Conservation (phyloP, 2,329 filamentous ascomycete genomes). For the Aspergillus sp. region DNA sequence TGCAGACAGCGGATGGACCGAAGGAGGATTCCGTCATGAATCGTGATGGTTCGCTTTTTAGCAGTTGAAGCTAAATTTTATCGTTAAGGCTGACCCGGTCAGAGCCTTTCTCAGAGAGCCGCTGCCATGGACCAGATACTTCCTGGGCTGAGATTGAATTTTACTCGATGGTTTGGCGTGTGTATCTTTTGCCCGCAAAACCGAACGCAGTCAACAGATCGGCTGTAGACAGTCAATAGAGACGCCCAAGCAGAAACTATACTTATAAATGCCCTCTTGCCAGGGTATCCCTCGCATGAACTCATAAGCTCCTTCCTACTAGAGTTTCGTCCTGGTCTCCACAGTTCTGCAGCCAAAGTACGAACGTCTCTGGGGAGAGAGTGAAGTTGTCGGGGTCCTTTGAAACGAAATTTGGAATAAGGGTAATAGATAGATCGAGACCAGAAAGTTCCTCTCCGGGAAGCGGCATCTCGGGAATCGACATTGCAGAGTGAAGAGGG, state of each 20-base stretch:
- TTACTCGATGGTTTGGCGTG: no score
- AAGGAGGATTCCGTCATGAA: not conserved
- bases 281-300: not conserved
- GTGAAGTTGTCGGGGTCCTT: not conserved
- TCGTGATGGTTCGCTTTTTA: no score
- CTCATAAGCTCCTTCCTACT: not conserved
- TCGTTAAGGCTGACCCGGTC: no score
- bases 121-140: no score
- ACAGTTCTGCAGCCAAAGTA: not conserved
- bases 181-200: no score
- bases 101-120: no score
- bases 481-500: not conserved
- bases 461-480: not conserved
- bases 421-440: not conserved
- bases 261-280: not conserved
- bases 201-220: no score
- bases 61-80: no score
- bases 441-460: not conserved
- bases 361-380: not conserved
- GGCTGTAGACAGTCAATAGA: no score
- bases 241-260: not conserved
- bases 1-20: not conserved
- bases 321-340: not conserved
- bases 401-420: no score
- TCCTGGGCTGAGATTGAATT: no score